phyloP scores from a whole-genome alignment of 805 yeast genomes.

The Wickerhamomyces chambardii region DNA sequence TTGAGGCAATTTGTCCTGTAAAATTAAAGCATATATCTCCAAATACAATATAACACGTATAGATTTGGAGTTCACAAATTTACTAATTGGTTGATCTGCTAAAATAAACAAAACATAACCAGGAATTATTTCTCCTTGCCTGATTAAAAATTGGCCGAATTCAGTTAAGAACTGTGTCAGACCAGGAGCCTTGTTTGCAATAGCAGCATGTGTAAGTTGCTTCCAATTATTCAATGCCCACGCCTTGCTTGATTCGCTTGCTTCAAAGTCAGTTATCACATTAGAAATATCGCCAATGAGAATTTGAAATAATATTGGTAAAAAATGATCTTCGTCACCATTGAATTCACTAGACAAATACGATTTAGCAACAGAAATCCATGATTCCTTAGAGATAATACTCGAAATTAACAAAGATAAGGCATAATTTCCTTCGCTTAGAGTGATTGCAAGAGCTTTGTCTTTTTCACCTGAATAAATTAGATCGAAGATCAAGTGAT shows the following conservation, averaged over 20 bases:
- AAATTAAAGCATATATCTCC: constrained; percentile 15
- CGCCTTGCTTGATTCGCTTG: constrained; percentile 27
- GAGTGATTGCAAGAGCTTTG: constrained; percentile 54
- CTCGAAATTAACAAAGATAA: constrained; percentile 67
- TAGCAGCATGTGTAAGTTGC: constrained; percentile 31
- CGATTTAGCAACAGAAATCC: constrained; percentile 48
- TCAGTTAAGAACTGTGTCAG: constrained; percentile 33
- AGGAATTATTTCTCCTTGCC: constrained; percentile 23
- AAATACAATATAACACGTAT: constrained; percentile 19
- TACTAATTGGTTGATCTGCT: constrained; percentile 35
- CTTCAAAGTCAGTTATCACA: constrained; percentile 40
- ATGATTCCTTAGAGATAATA: constrained; percentile 51
- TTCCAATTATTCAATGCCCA: constrained; percentile 49
- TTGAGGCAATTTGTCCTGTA: constrained; percentile 12
- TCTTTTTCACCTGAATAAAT: constrained; percentile 54
- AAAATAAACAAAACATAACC: constrained; percentile 37
- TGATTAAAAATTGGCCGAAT: constrained; percentile 39
- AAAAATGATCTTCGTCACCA: constrained; percentile 30
- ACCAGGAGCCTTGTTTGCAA: constrained; percentile 25
- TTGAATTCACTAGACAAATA: constrained; percentile 41
- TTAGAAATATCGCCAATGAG: constrained; percentile 51
- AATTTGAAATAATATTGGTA: constrained; percentile 53
- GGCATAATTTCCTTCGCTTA: constrained; percentile 65
- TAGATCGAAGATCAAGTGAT: constrained; percentile 7
- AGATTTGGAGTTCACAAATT: constrained; percentile 7